Base-by-base conservation (phyloP, 2,329 filamentous ascomycete genomes). In the Colletotrichum destructivum region DNA sequence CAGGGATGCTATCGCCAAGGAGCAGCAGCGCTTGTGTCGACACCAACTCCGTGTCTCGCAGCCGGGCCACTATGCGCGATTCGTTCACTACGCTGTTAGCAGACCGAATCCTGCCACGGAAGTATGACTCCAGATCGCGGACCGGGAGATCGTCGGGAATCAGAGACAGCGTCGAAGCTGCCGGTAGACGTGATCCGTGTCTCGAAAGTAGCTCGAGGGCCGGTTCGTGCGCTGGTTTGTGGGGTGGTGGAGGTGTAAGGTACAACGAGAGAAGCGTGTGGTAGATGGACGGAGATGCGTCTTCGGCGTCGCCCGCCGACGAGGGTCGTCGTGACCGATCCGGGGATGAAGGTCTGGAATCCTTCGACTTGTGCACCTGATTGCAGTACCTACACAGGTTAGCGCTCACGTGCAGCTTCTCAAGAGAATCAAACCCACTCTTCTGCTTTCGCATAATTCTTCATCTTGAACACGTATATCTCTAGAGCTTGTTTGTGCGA, bases 401-500 rank as follows among this genome's bases (percentile, higher is more conserved):
- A 81, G 73, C 35, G 35, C 57, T 11, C 9, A 4, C 15, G 46
- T 46, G 6, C 38, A 38, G 23, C 13, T 31, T 12, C 2, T n/a
- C 4, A 47, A 18, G 1, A 3, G 6, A 35, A 38, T 51, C 46
- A 16, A 57, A 86, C 91, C 73, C 84, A 98, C 92, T 98, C 94
- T 88, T 99, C 96, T 42, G 96, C 96, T 82, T 98, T 98, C 15
- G 84, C 85, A 74, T 94, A 96, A 80, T 98, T 92, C 75, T 93
- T 86, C 81, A 99, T 89, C 81, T 96, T 96, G 83, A 98, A 99
- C 38, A 98, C 96, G 80, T 98, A 99, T 63, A 99, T 98, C 79
- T 96, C 93, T n/a, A 99, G 85, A 0, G 96, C 96, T 82, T 98
- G 95, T 79, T 94, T 95, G 83, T 99, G 95, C 77, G 96, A 93